These are phyloP conservation scores for Saccharomyces jurei DNA, from an alignment of 805 yeast genomes.

Conservation along the genomic window DNA sequence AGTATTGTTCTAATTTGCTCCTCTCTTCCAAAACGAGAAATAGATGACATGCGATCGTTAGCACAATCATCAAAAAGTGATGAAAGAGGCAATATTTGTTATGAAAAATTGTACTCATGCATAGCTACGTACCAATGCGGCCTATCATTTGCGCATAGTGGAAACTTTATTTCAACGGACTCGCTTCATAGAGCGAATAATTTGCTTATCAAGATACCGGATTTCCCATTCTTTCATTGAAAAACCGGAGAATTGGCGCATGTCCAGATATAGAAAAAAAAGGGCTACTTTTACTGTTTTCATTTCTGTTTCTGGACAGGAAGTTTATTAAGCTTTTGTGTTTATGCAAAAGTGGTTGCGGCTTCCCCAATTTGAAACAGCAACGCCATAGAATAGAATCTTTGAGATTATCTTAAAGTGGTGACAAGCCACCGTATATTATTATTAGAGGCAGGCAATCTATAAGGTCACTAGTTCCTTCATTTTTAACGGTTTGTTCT, in stretches of 20 bases:
- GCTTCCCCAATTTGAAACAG: no score
- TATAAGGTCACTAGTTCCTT: no score
- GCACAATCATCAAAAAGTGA: not conserved
- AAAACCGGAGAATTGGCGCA: not conserved
- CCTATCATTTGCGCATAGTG: not conserved
- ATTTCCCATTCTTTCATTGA: not conserved
- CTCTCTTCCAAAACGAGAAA: not conserved
- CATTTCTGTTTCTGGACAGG: not conserved
- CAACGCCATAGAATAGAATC: no score
- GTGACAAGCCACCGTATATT: no score
- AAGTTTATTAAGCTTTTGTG: no score
- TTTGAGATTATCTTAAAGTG: no score
- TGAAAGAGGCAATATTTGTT: not conserved
- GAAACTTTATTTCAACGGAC: not conserved
- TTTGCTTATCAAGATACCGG: not conserved
- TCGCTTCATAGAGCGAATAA: not conserved
- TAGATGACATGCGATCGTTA: no score
- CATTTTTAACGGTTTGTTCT: no score
- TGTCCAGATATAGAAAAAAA: not conserved
- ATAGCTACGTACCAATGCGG: not conserved
- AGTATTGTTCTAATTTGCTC: no score
- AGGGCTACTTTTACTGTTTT: not conserved
- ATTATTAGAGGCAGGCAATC: no score
- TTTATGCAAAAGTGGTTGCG: no score
- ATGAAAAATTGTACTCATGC: not conserved